These are phyloP conservation scores for Pyrenochaeta sp. DNA, from an alignment of 2,329 filamentous ascomycete genomes.

Conservation along the genomic window DNA sequence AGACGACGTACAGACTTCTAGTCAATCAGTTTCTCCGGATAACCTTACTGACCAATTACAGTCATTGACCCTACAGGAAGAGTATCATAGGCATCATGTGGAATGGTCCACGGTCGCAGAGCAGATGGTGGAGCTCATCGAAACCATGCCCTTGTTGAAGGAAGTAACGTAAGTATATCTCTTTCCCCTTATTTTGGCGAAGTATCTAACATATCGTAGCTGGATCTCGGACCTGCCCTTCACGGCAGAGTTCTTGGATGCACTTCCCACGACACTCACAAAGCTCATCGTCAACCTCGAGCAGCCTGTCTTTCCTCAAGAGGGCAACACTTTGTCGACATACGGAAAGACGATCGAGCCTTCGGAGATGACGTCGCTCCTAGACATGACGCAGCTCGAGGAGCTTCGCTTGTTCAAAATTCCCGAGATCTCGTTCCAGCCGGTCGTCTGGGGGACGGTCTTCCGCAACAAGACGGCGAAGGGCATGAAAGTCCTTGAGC, in stretches of 20 bases:
- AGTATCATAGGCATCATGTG: neutral
- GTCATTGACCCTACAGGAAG: conserved; percentile 4
- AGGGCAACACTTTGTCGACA: too few relatives aligned
- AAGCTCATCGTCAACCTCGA: conserved; percentile 40
- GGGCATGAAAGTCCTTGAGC: conserved; percentile 32
- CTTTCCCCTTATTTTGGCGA: neutral
- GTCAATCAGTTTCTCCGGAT: too few relatives aligned
- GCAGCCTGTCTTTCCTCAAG: conserved; percentile 25
- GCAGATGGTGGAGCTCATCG: conserved; percentile 25
- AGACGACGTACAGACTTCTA: neutral
- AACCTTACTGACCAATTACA: conserved; percentile 5
- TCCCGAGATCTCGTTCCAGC: conserved; percentile 34
- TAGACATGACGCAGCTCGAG: conserved; percentile 28
- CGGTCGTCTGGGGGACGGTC: conserved; percentile 40
- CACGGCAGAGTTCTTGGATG: conserved; percentile 26
- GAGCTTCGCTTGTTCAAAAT: conserved; percentile 41
- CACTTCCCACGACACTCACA: conserved; percentile 27
- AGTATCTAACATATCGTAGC: conserved; percentile 16
- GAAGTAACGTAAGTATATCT: conserved; percentile 36
- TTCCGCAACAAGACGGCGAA: conserved; percentile 29
- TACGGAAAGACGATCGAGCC: too few relatives aligned
- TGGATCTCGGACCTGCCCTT: conserved; percentile 41
- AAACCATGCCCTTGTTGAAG: conserved; percentile 27
- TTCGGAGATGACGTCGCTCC: conserved; percentile 32
- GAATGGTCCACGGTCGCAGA: conserved; percentile 27